These are phyloP conservation scores for Heterotrichella gracilis DNA, from an alignment of 352 stramenopile species.

Conservation along the genomic window DNA sequence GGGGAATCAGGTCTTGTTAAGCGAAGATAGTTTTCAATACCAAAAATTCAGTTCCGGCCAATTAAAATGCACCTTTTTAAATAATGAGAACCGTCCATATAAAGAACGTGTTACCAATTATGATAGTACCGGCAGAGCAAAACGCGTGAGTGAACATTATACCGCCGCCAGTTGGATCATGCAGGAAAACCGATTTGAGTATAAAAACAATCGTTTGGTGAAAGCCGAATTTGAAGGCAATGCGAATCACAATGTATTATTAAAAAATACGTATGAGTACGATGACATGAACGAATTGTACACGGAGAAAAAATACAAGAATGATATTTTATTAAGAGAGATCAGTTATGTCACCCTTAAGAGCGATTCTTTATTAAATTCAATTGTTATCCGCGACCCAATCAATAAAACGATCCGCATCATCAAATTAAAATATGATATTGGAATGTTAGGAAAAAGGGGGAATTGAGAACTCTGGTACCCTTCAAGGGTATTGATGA, in stretches of 20 bases:
- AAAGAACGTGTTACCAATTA: neutral
- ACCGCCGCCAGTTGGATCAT: neutral
- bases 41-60: neutral
- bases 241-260: neutral
- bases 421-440: neutral
- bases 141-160: neutral
- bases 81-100: neutral
- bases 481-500: no score
- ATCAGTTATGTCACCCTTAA: neutral
- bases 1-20: neutral
- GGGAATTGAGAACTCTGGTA: no score
- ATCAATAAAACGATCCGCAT: neutral
- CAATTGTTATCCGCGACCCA: neutral
- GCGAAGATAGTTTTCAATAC: conserved; percentile 5
- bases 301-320: neutral
- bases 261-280: conserved; percentile 5
- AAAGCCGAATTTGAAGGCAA: neutral
- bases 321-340: neutral
- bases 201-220: neutral
- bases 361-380: neutral
- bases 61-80: neutral
- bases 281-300: neutral
- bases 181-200: neutral
- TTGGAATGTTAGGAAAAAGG: neutral
- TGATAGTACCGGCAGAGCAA: neutral